Evolutionary conservation across 2,329 filamentous ascomycete species (phyloP).

Genomic region (Fusarium poae): DNA sequence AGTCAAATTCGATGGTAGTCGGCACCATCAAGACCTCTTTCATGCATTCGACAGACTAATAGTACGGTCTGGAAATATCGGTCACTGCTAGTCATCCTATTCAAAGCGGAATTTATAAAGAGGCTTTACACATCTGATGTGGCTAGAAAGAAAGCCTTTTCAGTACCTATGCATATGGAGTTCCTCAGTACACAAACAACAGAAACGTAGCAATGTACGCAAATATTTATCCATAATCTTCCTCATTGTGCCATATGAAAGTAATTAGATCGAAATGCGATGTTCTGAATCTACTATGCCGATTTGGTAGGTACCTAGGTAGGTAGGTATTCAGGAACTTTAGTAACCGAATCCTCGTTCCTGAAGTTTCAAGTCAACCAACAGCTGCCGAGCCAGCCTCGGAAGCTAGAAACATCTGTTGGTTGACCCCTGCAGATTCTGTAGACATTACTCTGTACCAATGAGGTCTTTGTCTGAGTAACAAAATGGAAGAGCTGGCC

Average conservation of each 20-base stretch:
- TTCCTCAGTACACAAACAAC: neutral
- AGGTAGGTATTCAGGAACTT: neutral
- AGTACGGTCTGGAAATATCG: too few relatives aligned
- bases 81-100: neutral
- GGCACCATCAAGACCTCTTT: too few relatives aligned
- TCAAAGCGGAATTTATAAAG: neutral
- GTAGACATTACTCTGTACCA: neutral
- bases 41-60: neutral
- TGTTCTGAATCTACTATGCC: neutral
- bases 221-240: neutral
- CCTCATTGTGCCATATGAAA: neutral
- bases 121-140: neutral
- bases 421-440: neutral
- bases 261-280: neutral
- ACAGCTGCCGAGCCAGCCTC: neutral
- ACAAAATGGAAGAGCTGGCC: neutral
- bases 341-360: neutral
- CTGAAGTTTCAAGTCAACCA: neutral
- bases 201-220: neutral
- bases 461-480: neutral
- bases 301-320: neutral
- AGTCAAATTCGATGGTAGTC: neutral
- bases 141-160: neutral
- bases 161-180: neutral
- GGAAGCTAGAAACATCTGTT: neutral